Conservation (phyloP, 2,329 filamentous ascomycete species). For the Dryadomyces quercivorus region DNA sequence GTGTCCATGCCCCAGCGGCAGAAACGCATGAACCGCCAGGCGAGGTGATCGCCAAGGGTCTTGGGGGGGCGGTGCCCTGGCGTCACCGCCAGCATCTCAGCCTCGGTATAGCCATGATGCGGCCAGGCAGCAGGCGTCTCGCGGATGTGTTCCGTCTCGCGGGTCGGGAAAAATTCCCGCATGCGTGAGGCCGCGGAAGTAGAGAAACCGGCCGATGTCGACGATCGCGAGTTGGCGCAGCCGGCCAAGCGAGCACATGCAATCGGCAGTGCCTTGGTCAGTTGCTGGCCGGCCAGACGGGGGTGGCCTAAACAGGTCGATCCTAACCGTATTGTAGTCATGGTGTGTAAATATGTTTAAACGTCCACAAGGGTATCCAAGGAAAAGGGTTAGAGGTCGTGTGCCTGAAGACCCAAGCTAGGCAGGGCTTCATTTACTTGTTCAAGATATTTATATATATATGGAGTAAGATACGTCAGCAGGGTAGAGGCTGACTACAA, state of each 20-base stretch:
- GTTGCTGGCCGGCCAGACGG: conserved; percentile 3
- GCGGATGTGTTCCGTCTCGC: conserved; percentile 48
- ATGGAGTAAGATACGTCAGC: not conserved
- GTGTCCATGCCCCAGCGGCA: conserved; percentile 72
- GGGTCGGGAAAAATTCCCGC: conserved; percentile 50
- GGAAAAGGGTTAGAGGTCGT: not conserved
- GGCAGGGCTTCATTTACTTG: not conserved
- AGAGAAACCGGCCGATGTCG: conserved; percentile 29
- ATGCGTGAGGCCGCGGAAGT: conserved; percentile 33
- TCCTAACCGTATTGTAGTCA: conserved; percentile 6
- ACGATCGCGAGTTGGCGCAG: conserved; percentile 3
- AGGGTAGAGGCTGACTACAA: too few relatives aligned
- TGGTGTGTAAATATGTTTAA: not conserved
- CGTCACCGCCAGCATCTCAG: conserved; percentile 63
- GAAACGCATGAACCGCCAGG: conserved; percentile 63
- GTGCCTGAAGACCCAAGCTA: not conserved
- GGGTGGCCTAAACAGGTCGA: conserved; percentile 3
- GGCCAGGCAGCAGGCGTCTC: conserved; percentile 55
- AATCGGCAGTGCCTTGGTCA: conserved; percentile 4
- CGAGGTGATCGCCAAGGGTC: conserved; percentile 64
- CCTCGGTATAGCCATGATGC: conserved; percentile 61
- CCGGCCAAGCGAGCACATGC: not conserved
- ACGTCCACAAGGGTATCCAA: not conserved
- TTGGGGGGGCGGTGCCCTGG: conserved; percentile 67
- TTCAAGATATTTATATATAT: not conserved